Evolutionary conservation across 352 stramenopile genomes (phyloP), one percentile per base, ranked within the genome.

Genomic region (Phytophthora litchii): DNA sequence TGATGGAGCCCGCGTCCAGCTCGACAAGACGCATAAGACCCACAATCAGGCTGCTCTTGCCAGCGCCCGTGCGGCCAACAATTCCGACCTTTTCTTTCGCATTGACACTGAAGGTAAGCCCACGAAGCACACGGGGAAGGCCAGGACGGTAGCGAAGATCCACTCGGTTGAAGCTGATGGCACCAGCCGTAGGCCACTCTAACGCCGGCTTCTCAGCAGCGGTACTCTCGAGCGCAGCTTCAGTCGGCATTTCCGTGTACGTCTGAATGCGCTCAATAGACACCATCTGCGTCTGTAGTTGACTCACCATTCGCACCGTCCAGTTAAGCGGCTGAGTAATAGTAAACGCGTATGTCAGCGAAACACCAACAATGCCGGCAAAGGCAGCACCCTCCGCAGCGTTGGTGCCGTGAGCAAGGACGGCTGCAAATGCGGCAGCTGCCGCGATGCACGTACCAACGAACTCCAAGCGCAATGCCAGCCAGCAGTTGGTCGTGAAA

Each of bases 71-170:
- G 14, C 74, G 66, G 21, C 61, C 79, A 37, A 62, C 69, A 44
- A 82, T 67, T 92, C 80, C 79, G 4, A 94, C 69, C 62, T 98
- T 98, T 34, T 91, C 80, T 21, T 80, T 77, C 7, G 70, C 60
- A 7, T 76, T 64, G n/a, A 98, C 87, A 3, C 20, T 56, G 23
- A 83, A 73, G 9, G 54, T 69, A 12, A 84, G 61, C 20, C 46
- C 49, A 14, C 60, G 60, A 7, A 83, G 61, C 17, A 89, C 80
- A 1, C 70, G 56, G 6, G 62, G 54, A 76, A 89, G 23, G 25
- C 76, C 68, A 5, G 58, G 47, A 25, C 76, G 67, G 64, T 90
- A 90, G 5, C 60, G 49, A 43, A 89, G 53, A 10, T 53, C 48
- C 20, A 82, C 62, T 42, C 68, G 70, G 3, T 78, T 54, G 34